A percentile compares a stretch with the other conserved stretches of the same genome.
Evolutionary conservation across 306 rosid species (phyloP).

Genomic region (Sechiopsis laciniata): DNA sequence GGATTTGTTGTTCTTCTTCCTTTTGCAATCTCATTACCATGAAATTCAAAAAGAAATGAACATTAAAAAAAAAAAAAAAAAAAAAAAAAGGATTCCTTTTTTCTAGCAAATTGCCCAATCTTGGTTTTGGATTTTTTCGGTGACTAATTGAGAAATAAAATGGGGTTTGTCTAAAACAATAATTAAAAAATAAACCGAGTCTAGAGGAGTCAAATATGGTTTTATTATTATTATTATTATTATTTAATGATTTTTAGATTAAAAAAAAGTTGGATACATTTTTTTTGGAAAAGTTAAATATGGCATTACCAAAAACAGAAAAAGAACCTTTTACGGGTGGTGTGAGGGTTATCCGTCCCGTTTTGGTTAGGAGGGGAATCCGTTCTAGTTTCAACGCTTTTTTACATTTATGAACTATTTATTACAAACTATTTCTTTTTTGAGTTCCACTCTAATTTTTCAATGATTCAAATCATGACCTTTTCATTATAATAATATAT

Average conservation of each 20-base stretch:
- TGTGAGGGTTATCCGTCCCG: too few species aligned
- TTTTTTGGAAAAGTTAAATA: not conserved
- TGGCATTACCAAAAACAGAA: not conserved
- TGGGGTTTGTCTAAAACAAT: too few species aligned
- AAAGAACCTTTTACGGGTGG: not conserved
- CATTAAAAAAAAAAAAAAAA: not conserved
- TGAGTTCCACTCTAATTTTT: too few species aligned
- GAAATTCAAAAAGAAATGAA: not conserved
- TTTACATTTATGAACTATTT: too few species aligned
- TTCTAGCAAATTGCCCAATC: not conserved
- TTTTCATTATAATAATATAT: too few species aligned
- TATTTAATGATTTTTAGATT: too few species aligned
- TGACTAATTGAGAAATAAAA: not conserved
- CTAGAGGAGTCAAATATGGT: not conserved
- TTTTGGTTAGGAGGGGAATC: too few species aligned
- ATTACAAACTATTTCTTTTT: too few species aligned
- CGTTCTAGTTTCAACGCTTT: too few species aligned
- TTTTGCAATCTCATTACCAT: not conserved
- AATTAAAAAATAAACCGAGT: not conserved
- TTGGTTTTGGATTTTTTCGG: not conserved
- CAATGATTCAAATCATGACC: too few species aligned
- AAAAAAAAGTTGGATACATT: too few species aligned
- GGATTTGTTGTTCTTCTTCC: not conserved
- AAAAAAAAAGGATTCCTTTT: not conserved
- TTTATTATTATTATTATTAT: not conserved